Base-by-base conservation (phyloP, 2,329 filamentous ascomycete genomes). In the Mycogone perniciosa region DNA sequence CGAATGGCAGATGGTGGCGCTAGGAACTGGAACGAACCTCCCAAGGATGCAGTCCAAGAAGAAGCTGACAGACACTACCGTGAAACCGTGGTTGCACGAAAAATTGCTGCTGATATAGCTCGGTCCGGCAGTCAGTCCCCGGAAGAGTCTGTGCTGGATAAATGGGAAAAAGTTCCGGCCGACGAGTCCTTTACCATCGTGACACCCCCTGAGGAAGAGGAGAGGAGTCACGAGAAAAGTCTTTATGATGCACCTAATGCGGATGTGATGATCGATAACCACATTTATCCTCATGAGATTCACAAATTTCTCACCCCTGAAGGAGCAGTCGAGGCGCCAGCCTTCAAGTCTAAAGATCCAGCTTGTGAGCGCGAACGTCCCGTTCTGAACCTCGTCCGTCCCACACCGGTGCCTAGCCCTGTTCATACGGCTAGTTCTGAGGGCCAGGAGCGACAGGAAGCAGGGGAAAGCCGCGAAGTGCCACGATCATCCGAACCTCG, bases 181-280 rank as follows among this genome's bases (percentile, higher is more conserved):
- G 59, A 67, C 7, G 61, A 64, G 33, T 49, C 67, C n/a, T 60
- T 72, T 42, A 70, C 71, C 44, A 79, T 84, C 51, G 72, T 79
- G 47, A 77, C 79, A 2, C 79, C 81, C 8, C 79, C 79, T 20
- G 72, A 73, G 51, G 74, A 76, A 69, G 70, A 75, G 31, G 65
- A 71, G 5, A 63, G 60, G 50, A 66, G 64, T 2, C 59, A 65
- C 8, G 34, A 52, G 9, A 76, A 76, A 64, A 75, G 71, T 49
- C 73, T 66, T 7, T 85, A 78, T 51, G 78, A 77, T 55, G 76
- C 66, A 6, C 82, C 82, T 2, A 72, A 85, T 59, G 82, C 82
- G n/a, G 82, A 85, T 62, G 80, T 85, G 48, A 71, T 69, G 46
- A 77, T 84, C 52, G 81, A 85, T 60, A 76, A 82, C 57, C 66